Evolutionary conservation across 192 early-diverging fungal genomes (phyloP), one percentile per base, ranked within the genome.

Genomic region (Entomortierella lignicola): DNA sequence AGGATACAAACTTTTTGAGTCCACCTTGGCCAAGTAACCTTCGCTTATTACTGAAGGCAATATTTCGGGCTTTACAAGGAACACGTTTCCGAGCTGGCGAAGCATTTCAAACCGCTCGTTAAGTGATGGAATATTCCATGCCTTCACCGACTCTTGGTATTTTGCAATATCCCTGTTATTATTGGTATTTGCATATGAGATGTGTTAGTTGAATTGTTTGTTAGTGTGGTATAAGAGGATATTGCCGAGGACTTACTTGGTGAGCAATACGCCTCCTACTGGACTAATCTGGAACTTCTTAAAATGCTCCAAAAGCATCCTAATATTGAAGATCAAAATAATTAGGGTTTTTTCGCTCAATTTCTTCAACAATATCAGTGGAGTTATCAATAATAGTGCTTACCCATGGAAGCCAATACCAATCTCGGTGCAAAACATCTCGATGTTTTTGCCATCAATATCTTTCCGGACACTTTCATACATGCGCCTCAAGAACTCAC

Each of bases 11-110:
- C 90, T 86, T 51, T 85, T 81, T n/a, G 89, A 82, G 44, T 96
- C 96, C 30, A 96, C 86, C 37, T 91, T 90, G 31, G 92, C 89
- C 29, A 99, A 85, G 44, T 92, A 87, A 4, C 95, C 95, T 66
- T 97, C 95, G 32, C 90, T 91, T 39, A 99, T 83, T 31, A 98
- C 87, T 18, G 94, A 92, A 69, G 92, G 91, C 26, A 99, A 82
- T 52, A 94, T 96, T 59, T 95, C 93, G 23, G 97, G 93, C 74
- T 94, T 94, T 23, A 96, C 96, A 30, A 98, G 80, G 70, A 95
- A 99, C 2, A 99, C 88, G 63, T 95, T 98, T 61, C 94, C 95
- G 17, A 99, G 82, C 66, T 99, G 94, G 51, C 94, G 92, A 7
- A 99, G 75, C 82, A 97, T 89, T 62, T 94, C 91, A 72, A 98